Evolutionary conservation across 306 rosid genomes (phyloP).

Genomic region (Dicorynia guianensis): DNA sequence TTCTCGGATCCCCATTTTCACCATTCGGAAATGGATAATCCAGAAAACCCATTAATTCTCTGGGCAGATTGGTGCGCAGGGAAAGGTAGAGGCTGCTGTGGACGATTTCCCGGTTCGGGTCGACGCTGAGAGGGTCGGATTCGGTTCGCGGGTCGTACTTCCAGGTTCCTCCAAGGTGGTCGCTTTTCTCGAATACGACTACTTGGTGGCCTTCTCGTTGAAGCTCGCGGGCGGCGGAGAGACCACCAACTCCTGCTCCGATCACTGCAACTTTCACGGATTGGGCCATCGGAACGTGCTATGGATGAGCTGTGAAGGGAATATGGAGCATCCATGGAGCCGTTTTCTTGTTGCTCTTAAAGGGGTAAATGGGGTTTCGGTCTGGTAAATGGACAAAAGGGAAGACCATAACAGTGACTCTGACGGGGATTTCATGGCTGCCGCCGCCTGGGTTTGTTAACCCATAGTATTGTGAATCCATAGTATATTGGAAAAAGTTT

Average conservation of each 20-base stretch:
- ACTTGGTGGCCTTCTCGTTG: slow-evolving; percentile 33
- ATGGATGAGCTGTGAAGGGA: not conserved
- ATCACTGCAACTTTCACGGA: slow-evolving; percentile 21
- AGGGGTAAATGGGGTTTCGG: not conserved
- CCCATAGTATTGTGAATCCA: too few relatives aligned
- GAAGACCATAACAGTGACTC: not conserved
- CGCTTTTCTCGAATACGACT: slow-evolving; percentile 36
- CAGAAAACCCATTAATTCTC: slow-evolving; percentile 35
- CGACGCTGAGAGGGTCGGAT: slow-evolving; percentile 23
- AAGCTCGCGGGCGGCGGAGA: slow-evolving; percentile 35
- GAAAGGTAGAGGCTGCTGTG: slow-evolving; percentile 37
- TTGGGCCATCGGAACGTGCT: not conserved
- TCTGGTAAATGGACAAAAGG: not conserved
- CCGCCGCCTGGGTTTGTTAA: too few relatives aligned
- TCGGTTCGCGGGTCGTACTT: slow-evolving; percentile 26
- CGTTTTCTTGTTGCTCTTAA: too few relatives aligned
- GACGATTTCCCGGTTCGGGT: slow-evolving; percentile 26
- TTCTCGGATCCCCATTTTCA: slow-evolving; percentile 22
- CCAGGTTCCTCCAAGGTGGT: slow-evolving; percentile 33
- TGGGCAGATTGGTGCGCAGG: slow-evolving; percentile 36
- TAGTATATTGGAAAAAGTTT: too few relatives aligned
- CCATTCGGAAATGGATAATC: slow-evolving; percentile 35
- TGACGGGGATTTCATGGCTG: too few relatives aligned
- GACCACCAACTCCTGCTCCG: slow-evolving; percentile 43
- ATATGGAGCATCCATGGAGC: not conserved